A percentile compares a stretch with the other conserved stretches of the same genome.
Conservation (phyloP, 176 grass and related monocot species). For the Cymbopogon citratus region DNA sequence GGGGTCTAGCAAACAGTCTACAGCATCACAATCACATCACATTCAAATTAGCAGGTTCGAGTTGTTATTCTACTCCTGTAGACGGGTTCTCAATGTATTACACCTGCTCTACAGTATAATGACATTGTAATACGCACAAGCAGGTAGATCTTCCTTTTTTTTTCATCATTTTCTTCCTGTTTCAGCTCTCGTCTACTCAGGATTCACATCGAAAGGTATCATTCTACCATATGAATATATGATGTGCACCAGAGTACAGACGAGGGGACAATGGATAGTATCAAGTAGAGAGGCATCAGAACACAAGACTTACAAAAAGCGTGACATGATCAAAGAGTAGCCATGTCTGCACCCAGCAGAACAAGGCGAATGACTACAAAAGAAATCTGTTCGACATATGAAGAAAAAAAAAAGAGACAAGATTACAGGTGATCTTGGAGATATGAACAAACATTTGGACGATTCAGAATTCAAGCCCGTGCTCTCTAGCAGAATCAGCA, state of each 20-base stretch:
- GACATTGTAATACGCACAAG: neutral
- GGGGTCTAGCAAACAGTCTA: neutral
- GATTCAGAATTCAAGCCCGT: conserved; percentile 77
- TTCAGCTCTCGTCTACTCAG: neutral
- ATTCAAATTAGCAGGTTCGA: neutral
- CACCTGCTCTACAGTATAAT: neutral
- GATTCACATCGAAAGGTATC: neutral
- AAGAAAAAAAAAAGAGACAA: neutral
- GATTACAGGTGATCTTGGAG: conserved; percentile 15
- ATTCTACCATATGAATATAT: neutral
- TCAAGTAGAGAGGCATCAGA: neutral
- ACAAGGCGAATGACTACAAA: conserved; percentile 18
- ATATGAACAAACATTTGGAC: conserved; percentile 24
- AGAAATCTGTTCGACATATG: conserved; percentile 15
- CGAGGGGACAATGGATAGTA: neutral
- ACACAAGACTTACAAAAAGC: neutral
- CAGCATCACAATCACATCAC: neutral
- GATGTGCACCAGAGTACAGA: neutral
- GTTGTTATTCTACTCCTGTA: neutral
- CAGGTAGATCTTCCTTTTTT: neutral
- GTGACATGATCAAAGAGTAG: neutral
- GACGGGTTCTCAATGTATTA: neutral
- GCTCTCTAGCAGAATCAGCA: conserved; percentile 76
- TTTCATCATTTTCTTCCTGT: neutral
- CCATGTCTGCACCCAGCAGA: conserved; percentile 2